A percentile compares a stretch with the other conserved stretches of the same genome.
These are phyloP conservation scores for Epichloe baconii DNA, from an alignment of 2,329 filamentous ascomycete genomes.

Conservation along the genomic window DNA sequence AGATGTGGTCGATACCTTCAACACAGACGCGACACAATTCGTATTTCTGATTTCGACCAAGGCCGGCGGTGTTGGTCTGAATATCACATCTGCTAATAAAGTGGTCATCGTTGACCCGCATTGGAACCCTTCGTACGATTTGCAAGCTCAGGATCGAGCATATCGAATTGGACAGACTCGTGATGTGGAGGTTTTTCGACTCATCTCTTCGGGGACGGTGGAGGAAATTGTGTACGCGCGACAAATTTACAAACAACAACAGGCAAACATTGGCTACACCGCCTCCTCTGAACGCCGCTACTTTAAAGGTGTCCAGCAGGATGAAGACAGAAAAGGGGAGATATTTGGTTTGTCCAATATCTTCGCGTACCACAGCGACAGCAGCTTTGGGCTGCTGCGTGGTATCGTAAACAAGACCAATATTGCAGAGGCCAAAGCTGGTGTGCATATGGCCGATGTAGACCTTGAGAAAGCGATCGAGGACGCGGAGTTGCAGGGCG, in stretches of 20 bases:
- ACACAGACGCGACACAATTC: constrained; percentile 74
- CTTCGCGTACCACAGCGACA: constrained; percentile 66
- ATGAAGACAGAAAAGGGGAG: constrained; percentile 72
- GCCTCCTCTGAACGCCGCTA: constrained; percentile 87
- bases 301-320: constrained; percentile 86
- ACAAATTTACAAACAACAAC: constrained; percentile 98
- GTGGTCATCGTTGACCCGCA: constrained; percentile 95
- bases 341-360: constrained; percentile 86
- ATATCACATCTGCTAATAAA: constrained; percentile 96
- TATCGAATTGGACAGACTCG: constrained; percentile 89
- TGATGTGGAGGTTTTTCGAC: constrained; percentile 88
- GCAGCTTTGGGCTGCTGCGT: constrained; percentile 67
- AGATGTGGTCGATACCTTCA: constrained; percentile 77
- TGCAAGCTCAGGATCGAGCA: constrained; percentile 91
- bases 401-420: constrained; percentile 99
- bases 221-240: constrained; percentile 95
- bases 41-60: constrained; percentile 93
- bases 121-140: constrained; percentile 91
- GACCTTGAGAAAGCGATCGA: constrained; percentile 51
- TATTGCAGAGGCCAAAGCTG: constrained; percentile 80
- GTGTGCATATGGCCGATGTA: constrained; percentile 66
- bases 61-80: constrained; percentile 84
- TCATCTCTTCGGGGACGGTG: constrained; percentile 83
- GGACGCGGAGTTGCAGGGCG: constrained; percentile 32
- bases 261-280: constrained; percentile 93